phyloP scores from a whole-genome alignment of 2,329 filamentous ascomycete species.

The Hypoxylon sp. region DNA sequence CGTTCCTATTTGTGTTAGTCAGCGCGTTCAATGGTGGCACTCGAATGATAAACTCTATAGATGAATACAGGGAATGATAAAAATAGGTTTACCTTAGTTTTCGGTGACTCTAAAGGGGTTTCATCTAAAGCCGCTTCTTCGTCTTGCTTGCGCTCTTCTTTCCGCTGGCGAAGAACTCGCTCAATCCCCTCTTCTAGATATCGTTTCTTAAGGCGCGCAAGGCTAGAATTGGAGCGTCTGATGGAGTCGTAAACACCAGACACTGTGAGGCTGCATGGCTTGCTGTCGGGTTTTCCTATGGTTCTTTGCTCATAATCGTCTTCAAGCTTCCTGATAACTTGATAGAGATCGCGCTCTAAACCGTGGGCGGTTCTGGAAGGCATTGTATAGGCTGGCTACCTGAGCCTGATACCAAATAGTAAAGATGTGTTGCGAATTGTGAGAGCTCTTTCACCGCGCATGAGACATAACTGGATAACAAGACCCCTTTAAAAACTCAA shows the following conservation, averaged over 20 bases:
- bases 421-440: no score
- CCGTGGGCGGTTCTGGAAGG: conserved; percentile 55
- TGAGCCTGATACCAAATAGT: background rate
- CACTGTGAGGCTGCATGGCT: conserved; percentile 68
- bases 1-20: conserved; percentile 46
- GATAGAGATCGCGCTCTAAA: conserved; percentile 81
- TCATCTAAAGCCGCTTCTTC: conserved; percentile 53
- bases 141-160: conserved; percentile 70
- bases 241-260: conserved; percentile 82
- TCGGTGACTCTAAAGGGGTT: conserved; percentile 46
- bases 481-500: background rate
- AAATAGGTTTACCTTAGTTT: conserved; percentile 47
- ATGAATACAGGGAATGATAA: background rate
- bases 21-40: background rate
- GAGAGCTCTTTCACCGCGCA: background rate
- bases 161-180: conserved; percentile 80
- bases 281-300: conserved; percentile 36
- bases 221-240: conserved; percentile 86
- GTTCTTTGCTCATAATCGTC: conserved; percentile 71
- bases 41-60: background rate
- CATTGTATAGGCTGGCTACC: conserved; percentile 29
- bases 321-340: conserved; percentile 82
- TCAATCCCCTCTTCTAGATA: conserved; percentile 89
- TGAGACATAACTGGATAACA: background rate
- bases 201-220: conserved; percentile 86